A percentile compares a stretch with the other conserved stretches of the same genome.
phyloP scores from a whole-genome alignment of 2,329 filamentous ascomycete genomes.

The Dryadomyces quercivorus region DNA sequence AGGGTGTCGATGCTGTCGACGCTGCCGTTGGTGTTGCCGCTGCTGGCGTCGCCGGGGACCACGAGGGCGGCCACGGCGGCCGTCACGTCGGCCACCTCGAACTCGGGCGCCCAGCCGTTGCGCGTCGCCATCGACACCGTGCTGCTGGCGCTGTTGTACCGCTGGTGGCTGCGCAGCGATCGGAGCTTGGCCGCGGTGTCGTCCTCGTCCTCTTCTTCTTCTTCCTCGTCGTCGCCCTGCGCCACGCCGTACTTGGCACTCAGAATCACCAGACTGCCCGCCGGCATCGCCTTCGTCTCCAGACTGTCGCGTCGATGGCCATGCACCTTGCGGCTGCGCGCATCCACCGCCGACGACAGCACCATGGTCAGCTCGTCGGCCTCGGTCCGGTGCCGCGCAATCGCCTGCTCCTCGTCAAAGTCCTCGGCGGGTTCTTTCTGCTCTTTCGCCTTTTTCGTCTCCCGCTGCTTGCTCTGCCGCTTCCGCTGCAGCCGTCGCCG shows the following conservation, averaged over 20 bases:
- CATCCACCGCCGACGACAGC: slow-evolving; percentile 26
- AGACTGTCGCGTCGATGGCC: neutral
- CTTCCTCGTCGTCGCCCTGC: slow-evolving; percentile 7
- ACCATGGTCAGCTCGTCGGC: slow-evolving; percentile 32
- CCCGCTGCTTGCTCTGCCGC: slow-evolving; percentile 1
- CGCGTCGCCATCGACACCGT: slow-evolving; percentile 10
- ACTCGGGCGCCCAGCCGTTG: slow-evolving; percentile 13
- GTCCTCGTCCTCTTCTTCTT: slow-evolving; percentile 10
- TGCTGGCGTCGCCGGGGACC: slow-evolving; percentile 13
- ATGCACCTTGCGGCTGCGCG: slow-evolving; percentile 17
- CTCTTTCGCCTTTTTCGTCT: slow-evolving; percentile 5
- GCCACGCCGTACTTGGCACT: slow-evolving; percentile 34
- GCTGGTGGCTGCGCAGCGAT: neutral
- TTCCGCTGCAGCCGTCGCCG: neutral
- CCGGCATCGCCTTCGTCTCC: neutral
- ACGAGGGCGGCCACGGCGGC: slow-evolving; percentile 34
- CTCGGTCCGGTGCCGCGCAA: slow-evolving; percentile 26
- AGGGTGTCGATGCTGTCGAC: slow-evolving; percentile 13
- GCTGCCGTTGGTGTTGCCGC: slow-evolving; percentile 5
- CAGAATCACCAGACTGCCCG: slow-evolving; percentile 32
- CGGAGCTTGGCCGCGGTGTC: slow-evolving; percentile 6
- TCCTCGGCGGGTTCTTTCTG: slow-evolving; percentile 5
- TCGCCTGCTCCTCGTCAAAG: slow-evolving; percentile 8
- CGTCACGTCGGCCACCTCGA: slow-evolving; percentile 37
- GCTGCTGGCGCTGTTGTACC: no score